Evolutionary conservation across 2,329 filamentous ascomycete genomes (phyloP).

Genomic region (Colletotrichum sp.): DNA sequence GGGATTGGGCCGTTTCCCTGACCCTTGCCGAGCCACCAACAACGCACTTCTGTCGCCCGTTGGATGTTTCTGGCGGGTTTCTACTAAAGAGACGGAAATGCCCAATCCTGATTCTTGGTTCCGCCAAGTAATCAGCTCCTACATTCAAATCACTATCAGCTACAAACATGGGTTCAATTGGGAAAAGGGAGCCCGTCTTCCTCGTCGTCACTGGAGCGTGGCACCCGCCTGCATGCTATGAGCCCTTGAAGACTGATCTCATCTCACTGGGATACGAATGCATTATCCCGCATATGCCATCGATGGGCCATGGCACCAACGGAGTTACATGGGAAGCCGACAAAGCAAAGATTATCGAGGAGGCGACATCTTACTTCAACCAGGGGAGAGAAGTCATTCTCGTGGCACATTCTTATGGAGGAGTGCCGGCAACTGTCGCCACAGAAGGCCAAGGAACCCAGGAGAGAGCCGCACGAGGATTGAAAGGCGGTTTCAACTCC

Average conservation of each 20-base stretch:
- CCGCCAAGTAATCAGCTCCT: neutral
- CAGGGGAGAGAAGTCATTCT: neutral
- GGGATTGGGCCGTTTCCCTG: neutral
- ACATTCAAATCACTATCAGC: neutral
- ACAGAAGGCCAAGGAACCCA: neutral
- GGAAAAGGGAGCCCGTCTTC: neutral
- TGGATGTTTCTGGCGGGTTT: neutral
- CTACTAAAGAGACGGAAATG: neutral
- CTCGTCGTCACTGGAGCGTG: neutral
- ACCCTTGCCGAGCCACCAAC: neutral
- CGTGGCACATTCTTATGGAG: neutral
- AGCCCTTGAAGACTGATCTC: neutral
- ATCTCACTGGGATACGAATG: neutral
- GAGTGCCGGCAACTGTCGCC: neutral
- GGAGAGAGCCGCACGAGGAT: neutral
- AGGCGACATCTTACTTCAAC: neutral
- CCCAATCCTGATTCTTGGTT: neutral
- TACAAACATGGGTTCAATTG: neutral
- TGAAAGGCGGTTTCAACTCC: neutral
- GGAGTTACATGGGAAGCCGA: neutral
- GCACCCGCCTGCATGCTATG: neutral
- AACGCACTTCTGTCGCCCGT: neutral
- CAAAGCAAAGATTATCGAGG: neutral
- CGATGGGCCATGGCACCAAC: neutral
- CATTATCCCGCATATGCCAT: neutral